phyloP scores from a whole-genome alignment of 441 rosid genomes.

The Erodium moschatum region DNA sequence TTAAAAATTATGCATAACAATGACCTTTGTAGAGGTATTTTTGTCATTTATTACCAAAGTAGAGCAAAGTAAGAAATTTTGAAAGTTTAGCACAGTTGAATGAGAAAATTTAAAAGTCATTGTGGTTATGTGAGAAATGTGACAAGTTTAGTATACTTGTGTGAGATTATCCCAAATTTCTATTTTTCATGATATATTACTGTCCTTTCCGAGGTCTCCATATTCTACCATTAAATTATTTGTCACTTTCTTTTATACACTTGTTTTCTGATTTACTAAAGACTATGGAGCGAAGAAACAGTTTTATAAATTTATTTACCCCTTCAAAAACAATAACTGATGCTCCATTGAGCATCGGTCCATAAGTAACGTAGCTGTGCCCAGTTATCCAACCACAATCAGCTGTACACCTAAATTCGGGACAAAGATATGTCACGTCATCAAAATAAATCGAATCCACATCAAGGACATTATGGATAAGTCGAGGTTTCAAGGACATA shows the following conservation, averaged over 20 bases:
- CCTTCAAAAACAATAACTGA: constrained; percentile 72
- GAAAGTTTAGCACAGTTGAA: no score
- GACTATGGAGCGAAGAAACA: not conserved
- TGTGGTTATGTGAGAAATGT: no score
- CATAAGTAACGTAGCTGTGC: constrained; percentile 95
- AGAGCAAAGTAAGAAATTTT: no score
- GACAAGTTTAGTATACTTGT: no score
- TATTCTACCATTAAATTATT: no score
- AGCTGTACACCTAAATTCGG: constrained; percentile 80
- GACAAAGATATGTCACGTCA: constrained; percentile 12
- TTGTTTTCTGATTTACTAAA: not conserved
- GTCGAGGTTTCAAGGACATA: constrained; percentile 25
- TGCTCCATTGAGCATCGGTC: constrained; percentile 97
- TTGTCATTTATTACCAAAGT: no score
- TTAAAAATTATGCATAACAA: no score
- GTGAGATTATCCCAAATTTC: not conserved
- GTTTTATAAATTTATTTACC: constrained; percentile 32
- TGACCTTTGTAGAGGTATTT: no score
- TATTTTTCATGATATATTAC: not conserved
- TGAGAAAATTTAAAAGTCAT: no score
- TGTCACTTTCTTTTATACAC: not conserved
- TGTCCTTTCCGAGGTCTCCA: not conserved
- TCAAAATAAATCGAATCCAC: not conserved
- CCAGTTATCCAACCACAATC: constrained; percentile 99
- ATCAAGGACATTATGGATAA: constrained; percentile 2